Base-by-base conservation (phyloP, 352 stramenopile genomes). In the Pythium biforme region DNA sequence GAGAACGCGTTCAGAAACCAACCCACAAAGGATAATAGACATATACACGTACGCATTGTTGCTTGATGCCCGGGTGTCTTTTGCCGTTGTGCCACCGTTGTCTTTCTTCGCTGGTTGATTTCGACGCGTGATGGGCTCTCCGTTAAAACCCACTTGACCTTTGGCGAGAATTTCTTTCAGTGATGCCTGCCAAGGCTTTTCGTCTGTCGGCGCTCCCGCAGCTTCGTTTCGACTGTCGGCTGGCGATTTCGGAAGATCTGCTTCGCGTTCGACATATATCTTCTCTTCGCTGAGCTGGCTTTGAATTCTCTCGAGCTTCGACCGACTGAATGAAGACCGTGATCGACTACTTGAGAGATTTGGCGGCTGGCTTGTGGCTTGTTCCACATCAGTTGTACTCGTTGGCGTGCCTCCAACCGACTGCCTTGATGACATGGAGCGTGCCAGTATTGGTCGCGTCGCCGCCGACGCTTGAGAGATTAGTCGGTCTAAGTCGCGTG, bases 151-250 rank as follows among this genome's bases (percentile, higher is more conserved):
- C 29, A 70, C 55, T 34, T 78, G 72, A 0, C 78, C 78, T 45
- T 77, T 70, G 0, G 75, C 78, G 0, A 89, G 69, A 27, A 86
- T 69, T 47, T 81, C 75, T 59, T 86, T 89, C 2, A 91, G 61
- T 0, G 76, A 86, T 9, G 54, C 63, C 27, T 89, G 82, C 79
- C 80, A 91, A 19, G 79, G 59, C 23, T 77, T 73, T 26, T 70
- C 67, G 4, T 56, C 64, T 40, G 3, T 17, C 34, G 23, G 2
- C 33, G 8, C 23, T 14, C 37, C 29, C n/a, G 37, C 19, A 55
- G 26, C 19, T 7, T 60, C 55, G n/a, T 54, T 41, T 51, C 11
- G 53, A n/a, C 12, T 10, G 31, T 31, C 15, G 1, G 19, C 7
- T 34, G 50, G 22, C 7, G 31, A 11, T 37, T 2, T 37, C 8